Conservation (phyloP, 208 protist genomes). For the Phytomonas sp. region DNA sequence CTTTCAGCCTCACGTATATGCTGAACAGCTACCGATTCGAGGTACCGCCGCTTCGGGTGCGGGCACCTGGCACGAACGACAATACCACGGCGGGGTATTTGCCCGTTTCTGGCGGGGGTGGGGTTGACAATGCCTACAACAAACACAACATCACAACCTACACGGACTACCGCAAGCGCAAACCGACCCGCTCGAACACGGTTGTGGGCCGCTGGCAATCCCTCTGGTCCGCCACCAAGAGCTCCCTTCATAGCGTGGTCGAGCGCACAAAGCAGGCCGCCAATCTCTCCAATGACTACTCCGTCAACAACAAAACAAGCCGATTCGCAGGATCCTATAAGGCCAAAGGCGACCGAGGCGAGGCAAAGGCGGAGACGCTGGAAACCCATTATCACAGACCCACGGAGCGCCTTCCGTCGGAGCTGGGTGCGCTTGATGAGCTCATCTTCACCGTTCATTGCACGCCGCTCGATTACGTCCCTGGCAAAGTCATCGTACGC, state of each 20-base stretch:
- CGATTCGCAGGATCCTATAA: background rate
- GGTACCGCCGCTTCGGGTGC: conserved; percentile 19
- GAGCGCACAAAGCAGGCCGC: conserved; percentile 14
- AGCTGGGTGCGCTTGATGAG: background rate
- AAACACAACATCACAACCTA: conserved; percentile 24
- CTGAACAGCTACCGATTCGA: conserved; percentile 29
- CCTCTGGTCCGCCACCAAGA: conserved; percentile 23
- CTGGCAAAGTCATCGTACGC: conserved; percentile 66
- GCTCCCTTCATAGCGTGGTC: conserved; percentile 28
- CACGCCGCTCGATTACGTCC: conserved; percentile 76
- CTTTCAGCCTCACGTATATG: conserved; percentile 70
- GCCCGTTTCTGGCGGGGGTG: background rate
- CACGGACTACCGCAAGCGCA: conserved; percentile 35
- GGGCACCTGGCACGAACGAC: conserved; percentile 20
- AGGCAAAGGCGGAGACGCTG: background rate
- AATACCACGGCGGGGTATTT: conserved; percentile 14
- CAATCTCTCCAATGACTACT: background rate
- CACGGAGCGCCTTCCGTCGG: background rate
- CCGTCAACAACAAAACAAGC: background rate
- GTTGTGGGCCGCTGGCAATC: conserved; percentile 29
- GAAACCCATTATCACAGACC: background rate
- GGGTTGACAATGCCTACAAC: background rate
- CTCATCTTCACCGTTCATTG: conserved; percentile 7
- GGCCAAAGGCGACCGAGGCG: background rate
- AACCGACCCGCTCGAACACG: conserved; percentile 18